phyloP scores from a whole-genome alignment of 257 asterid species.

The Dorcoceras hygrometricum region DNA sequence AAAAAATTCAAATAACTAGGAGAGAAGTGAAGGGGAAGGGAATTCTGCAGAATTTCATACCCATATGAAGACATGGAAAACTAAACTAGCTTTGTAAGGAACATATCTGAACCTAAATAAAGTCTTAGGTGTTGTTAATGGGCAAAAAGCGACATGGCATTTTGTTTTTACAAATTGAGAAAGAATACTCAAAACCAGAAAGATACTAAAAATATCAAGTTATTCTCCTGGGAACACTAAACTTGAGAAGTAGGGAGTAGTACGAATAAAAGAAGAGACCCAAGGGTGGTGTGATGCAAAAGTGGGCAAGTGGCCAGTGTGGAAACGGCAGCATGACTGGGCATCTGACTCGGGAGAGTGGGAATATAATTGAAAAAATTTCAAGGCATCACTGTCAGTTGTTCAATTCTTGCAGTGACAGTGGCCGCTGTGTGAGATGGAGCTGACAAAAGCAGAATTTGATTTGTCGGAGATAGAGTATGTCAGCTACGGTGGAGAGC shows the following conservation, averaged over 20 bases:
- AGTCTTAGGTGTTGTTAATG: no score
- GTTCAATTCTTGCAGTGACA: background rate
- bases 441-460: constrained; percentile 29
- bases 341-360: no score
- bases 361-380: no score
- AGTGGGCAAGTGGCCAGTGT: background rate
- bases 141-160: no score
- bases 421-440: constrained; percentile 14
- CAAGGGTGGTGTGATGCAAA: background rate
- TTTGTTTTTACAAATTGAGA: no score
- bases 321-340: no score
- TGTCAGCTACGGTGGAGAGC: constrained; percentile 89
- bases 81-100: background rate
- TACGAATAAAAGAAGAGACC: background rate
- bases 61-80: background rate
- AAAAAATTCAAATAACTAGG: background rate
- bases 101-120: background rate
- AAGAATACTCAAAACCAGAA: background rate
- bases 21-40: background rate
- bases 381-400: background rate
- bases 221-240: background rate
- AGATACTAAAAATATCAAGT: background rate
- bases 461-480: constrained; percentile 56
- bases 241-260: background rate
- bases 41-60: background rate